Percentiles rank a stretch among this genome's conserved stretches.
Evolutionary conservation across 2,329 filamentous ascomycete species (phyloP).

Genomic region (Dothideomycetidae sp.): DNA sequence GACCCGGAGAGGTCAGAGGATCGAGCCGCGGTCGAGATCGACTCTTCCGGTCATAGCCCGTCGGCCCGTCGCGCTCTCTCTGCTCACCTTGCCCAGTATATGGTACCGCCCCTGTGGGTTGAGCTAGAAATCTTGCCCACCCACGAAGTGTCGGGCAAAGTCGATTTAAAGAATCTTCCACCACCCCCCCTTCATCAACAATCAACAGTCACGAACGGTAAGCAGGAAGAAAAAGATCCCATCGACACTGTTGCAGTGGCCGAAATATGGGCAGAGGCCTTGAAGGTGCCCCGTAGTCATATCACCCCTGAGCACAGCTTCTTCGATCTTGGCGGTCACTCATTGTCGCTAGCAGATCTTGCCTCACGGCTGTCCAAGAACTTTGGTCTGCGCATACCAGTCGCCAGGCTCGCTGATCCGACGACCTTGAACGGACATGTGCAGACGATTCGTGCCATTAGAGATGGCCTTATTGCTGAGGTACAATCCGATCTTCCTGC

Average conservation of each 20-base stretch:
- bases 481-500: slow-evolving; percentile 63
- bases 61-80: slow-evolving; percentile 51
- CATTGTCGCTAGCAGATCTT: slow-evolving; percentile 60
- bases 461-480: slow-evolving; percentile 58
- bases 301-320: slow-evolving; percentile 61
- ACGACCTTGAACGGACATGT: slow-evolving; percentile 61
- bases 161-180: slow-evolving; percentile 57
- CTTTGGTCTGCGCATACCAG: slow-evolving; percentile 59
- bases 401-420: slow-evolving; percentile 55
- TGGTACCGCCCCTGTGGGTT: slow-evolving; percentile 70
- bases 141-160: slow-evolving; percentile 65
- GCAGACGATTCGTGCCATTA: slow-evolving; percentile 52
- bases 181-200: slow-evolving; percentile 41
- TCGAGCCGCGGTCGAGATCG: slow-evolving; percentile 49
- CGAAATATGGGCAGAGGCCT: slow-evolving; percentile 55
- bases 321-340: slow-evolving; percentile 70
- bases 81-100: slow-evolving; percentile 60
- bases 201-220: slow-evolving; percentile 22
- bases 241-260: slow-evolving; percentile 54
- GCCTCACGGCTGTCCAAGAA: slow-evolving; percentile 53
- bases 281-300: slow-evolving; percentile 48
- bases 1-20: slow-evolving; percentile 46
- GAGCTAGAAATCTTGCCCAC: slow-evolving; percentile 57
- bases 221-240: slow-evolving; percentile 44
- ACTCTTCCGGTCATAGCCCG: slow-evolving; percentile 58